Evolutionary conservation across 768 basidiomycete species (phyloP), one percentile per base, ranked within the genome.

Genomic region (Sutorius australiensis): DNA sequence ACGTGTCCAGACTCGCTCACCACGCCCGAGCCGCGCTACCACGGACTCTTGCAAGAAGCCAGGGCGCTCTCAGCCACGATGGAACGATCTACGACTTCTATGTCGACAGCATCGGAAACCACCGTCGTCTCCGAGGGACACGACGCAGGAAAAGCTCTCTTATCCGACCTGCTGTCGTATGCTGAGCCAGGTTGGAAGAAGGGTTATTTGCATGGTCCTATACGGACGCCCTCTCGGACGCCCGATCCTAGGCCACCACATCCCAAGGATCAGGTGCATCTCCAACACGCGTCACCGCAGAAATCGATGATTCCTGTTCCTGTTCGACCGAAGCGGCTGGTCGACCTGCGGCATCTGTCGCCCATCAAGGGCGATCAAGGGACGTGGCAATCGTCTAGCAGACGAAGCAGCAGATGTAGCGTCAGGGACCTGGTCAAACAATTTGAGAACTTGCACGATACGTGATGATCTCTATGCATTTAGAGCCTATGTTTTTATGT

Each of bases 381-480:
- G 16, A 56, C 60, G 2, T 57, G 65, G 21, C 66, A 72, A 42
- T 72, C 72, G 28, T 11, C 47, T 10, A 21, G 45, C n/a, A 71
- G 87, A 52, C 73, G 83, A 61, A 82, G 80, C 53, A 87, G 88
- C 60, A 80, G 79, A 13, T 76, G 78, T 46, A 89, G 86, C 60
- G 89, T 91, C 52, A 87, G 79, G 68, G 87, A 90, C 47, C 65
- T 91, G 49, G 80, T 89, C 47, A 75, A 69, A 64, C 77, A 73
- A 30, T 91, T 83, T 60, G 87, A 90, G 67, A 67, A 43, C 5
- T 56, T 60, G 58, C 42, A 30, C n/a, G 63, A 64, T 7, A 14
- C 27, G 10, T 59, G 56, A 65, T 41, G 8, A 27, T 51, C n/a
- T 36, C n/a, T 54, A 12, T 45, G 36, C 24, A 38, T 36, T 37